These are phyloP conservation scores for Pythium phragmiticola DNA, from an alignment of 352 stramenopile species.

Conservation along the genomic window DNA sequence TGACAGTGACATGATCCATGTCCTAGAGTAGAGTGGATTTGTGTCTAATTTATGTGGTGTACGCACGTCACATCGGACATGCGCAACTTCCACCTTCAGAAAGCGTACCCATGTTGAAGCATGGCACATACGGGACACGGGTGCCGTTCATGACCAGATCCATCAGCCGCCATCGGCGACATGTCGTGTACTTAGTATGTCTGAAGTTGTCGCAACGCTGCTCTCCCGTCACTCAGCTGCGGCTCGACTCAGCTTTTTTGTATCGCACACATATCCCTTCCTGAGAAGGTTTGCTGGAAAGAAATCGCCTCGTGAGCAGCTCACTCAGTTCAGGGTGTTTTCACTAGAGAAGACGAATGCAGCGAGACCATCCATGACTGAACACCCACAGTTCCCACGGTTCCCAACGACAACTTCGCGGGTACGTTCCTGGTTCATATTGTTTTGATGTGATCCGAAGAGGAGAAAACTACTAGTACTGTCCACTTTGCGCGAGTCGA, in stretches of 20 bases:
- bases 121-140: neutral
- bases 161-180: neutral
- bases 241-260: neutral
- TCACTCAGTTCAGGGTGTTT: no score
- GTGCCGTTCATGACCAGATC: constrained; percentile 2
- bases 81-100: neutral
- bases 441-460: no score
- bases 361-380: no score
- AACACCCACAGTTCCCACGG: no score
- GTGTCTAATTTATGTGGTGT: neutral
- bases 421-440: no score
- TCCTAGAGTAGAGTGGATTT: constrained; percentile 10
- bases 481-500: no score
- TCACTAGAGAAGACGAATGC: no score
- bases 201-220: neutral
- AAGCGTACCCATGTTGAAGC: constrained; percentile 25
- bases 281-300: neutral
- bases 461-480: no score
- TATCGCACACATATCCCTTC: neutral
- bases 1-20: neutral
- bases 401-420: no score
- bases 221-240: neutral
- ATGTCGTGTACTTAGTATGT: neutral
- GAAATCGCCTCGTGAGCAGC: neutral
- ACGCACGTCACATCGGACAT: constrained; percentile 19